These are phyloP conservation scores for Neurospora sp. DNA, from an alignment of 495 filamentous ascomycete species.

Conservation along the genomic window DNA sequence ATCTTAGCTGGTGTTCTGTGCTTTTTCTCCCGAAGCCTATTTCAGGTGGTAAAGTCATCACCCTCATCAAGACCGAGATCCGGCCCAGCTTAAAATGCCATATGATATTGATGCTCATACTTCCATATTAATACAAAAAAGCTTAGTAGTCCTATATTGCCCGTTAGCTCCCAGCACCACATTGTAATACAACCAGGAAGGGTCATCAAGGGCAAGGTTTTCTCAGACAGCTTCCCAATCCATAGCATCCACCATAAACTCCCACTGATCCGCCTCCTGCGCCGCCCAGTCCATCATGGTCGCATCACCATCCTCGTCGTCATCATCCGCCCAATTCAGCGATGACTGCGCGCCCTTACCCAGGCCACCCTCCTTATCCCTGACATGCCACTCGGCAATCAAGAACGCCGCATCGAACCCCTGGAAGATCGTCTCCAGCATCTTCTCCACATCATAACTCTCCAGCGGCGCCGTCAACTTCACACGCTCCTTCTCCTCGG, in stretches of 20 bases:
- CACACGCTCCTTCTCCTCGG: constrained; percentile 1
- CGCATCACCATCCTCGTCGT: constrained; percentile 20
- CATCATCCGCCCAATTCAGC: background rate
- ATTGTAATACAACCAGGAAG: background rate
- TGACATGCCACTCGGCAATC: constrained; percentile 20
- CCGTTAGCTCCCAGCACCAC: background rate
- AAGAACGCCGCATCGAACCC: constrained; percentile 30
- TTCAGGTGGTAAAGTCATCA: too few species aligned
- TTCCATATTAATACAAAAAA: background rate
- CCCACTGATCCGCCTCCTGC: constrained; percentile 38
- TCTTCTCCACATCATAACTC: constrained; percentile 46
- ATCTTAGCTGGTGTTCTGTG: background rate
- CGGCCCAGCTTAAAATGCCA: background rate
- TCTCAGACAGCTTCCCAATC: constrained; percentile 49
- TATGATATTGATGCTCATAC: background rate
- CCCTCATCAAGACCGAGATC: background rate
- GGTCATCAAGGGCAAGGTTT: background rate
- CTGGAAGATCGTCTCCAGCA: constrained; percentile 34
- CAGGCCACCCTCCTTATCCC: constrained; percentile 17
- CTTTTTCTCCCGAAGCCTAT: background rate
- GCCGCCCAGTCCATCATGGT: constrained; percentile 7
- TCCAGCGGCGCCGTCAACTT: constrained; percentile 32
- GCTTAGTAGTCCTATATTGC: background rate
- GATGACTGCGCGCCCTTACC: background rate
- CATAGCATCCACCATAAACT: constrained; percentile 57